These are phyloP conservation scores for Pseudoturritis turrita DNA, from an alignment of 345 rosid genomes.

Conservation along the genomic window DNA sequence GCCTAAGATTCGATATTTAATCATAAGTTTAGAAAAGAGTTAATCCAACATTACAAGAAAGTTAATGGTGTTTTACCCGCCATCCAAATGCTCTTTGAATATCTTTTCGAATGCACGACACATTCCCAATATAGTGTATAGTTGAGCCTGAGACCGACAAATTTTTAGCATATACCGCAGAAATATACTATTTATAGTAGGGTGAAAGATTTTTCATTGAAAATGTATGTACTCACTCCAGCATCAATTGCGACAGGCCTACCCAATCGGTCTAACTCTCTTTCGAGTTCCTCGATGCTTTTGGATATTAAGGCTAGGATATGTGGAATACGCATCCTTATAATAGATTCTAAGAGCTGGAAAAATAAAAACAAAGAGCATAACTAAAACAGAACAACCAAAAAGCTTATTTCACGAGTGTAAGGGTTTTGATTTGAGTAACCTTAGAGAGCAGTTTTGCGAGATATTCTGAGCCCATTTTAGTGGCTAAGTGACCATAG, in stretches of 20 bases:
- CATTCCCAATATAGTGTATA: constrained; percentile 71
- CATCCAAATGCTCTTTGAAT: constrained; percentile 93
- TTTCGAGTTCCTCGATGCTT: constrained; percentile 79
- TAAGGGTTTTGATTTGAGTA: constrained; percentile 2
- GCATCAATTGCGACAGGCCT: constrained; percentile 87
- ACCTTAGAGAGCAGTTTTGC: constrained; percentile 94
- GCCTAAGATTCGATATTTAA: constrained; percentile 35
- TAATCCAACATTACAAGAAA: neutral
- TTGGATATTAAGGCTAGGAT: constrained; percentile 74
- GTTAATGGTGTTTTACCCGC: constrained; percentile 51
- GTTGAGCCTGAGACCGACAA: constrained; percentile 53
- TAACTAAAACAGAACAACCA: constrained; percentile 2
- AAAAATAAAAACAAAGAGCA: constrained; percentile 7
- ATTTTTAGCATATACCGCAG: neutral
- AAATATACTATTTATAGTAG: neutral
- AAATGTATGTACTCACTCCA: constrained; percentile 54
- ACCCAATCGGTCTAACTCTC: constrained; percentile 86
- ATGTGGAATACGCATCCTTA: constrained; percentile 77
- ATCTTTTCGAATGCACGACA: constrained; percentile 81
- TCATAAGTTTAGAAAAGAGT: neutral
- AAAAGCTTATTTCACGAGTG: neutral
- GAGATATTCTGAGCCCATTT: constrained; percentile 97
- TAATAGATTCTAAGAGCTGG: constrained; percentile 86
- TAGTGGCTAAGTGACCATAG: constrained; percentile 73
- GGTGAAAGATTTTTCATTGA: neutral